Evolutionary conservation across 2,329 filamentous ascomycete species (phyloP).

Genomic region (Coniella lustricola): DNA sequence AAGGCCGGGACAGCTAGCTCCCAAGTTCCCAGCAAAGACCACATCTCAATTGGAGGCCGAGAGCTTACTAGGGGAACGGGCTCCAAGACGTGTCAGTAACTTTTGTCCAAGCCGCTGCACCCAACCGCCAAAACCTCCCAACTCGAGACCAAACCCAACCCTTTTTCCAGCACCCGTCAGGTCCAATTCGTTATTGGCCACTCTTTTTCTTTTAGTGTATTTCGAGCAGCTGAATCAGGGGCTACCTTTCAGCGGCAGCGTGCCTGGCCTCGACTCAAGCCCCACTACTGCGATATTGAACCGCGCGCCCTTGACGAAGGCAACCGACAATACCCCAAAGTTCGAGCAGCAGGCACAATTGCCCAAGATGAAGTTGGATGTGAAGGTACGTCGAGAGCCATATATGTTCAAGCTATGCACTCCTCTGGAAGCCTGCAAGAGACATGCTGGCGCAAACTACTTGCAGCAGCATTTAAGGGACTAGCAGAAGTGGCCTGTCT

Average conservation of each 20-base stretch:
- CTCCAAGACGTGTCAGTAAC: conserved; percentile 10
- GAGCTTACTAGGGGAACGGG: conserved; percentile 5
- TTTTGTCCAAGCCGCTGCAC: conserved; percentile 6
- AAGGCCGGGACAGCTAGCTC: conserved; percentile 9
- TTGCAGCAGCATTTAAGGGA: neutral
- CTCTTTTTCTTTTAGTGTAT: neutral
- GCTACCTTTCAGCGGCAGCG: conserved; percentile 7
- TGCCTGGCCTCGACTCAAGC: conserved; percentile 3
- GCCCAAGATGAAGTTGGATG: conserved; percentile 24
- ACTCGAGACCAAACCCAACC: neutral
- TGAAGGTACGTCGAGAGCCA: conserved; percentile 14
- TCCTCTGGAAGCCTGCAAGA: neutral
- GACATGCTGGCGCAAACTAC: neutral
- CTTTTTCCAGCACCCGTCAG: neutral
- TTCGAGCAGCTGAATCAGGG: neutral
- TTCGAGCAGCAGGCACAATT: conserved; percentile 1
- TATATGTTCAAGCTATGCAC: neutral
- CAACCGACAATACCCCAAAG: neutral
- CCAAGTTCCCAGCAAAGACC: conserved; percentile 10
- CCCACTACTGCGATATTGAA: conserved; percentile 10
- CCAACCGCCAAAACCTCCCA: conserved; percentile 1
- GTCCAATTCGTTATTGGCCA: neutral
- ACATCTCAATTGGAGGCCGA: conserved; percentile 15
- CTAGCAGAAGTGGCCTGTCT: neutral
- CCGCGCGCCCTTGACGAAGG: neutral